Base-by-base conservation (phyloP, 805 yeast species). In the Saturnispora gosingensis region DNA sequence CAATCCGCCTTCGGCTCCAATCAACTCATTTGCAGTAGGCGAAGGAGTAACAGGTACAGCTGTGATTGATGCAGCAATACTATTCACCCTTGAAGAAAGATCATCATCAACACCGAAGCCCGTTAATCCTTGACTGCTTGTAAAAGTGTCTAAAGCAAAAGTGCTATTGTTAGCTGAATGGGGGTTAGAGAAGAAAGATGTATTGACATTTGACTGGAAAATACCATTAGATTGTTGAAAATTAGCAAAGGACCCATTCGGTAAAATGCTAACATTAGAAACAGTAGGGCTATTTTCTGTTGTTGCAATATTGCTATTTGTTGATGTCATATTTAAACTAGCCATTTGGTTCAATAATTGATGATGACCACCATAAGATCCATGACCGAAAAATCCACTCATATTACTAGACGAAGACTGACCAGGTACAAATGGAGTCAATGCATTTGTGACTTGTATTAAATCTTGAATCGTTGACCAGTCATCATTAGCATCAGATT, bases 401-500 rank as follows among this genome's bases (percentile, higher is more conserved):
- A 38, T 18, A 5, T 18, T 38, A 38, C 20, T 38, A 7, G 42
- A 38, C 4, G 42, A 38, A 10, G 42, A 20, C 8, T 38, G 42
- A 16, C 9, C 24, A 8, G 22, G 27, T 18, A 46, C 28, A 32
- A 36, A 36, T 46, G 50, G 36, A 18, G 50, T 35, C 13, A 30
- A 13, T 4, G 44, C 27, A 24, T 40, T 40, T 5, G 44, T 40
- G 24, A 24, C 9, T 13, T 68, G 69, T 55, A 80, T 74, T 52
- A 85, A 74, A 11, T 76, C 79, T 20, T 72, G 73, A 53, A 88
- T 70, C 0, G 83, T 66, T 35, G 68, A 69, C 63, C 69, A 85
- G 13, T 58, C 61, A 0, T 63, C 46, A 53, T 82, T 88, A 45
- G 76, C 83, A 20, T 72, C 76, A 32, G 91, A 75, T 51, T 84